A percentile compares a stretch with the other conserved stretches of the same genome.
Conservation (phyloP, 495 filamentous ascomycete species). For the Penicillium coffeae region DNA sequence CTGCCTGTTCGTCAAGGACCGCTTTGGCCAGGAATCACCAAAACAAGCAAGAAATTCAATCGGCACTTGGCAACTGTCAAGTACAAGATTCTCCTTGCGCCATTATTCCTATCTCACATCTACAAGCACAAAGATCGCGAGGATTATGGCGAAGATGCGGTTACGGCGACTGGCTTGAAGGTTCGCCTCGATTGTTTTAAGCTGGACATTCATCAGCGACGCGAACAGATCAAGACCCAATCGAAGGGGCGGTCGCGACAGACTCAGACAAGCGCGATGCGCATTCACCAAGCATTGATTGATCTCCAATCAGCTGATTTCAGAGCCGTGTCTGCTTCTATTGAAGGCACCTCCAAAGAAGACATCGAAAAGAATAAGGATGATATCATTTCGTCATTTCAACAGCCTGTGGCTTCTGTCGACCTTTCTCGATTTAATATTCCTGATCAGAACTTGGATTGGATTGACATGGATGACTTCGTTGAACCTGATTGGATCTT, state of each 20-base stretch:
- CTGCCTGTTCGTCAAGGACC: constrained; percentile 88
- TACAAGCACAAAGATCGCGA: constrained; percentile 98
- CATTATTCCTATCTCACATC: constrained; percentile 90
- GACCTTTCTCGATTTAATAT: constrained; percentile 91
- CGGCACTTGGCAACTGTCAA: constrained; percentile 96
- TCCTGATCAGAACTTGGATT: constrained; percentile 86
- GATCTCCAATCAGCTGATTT: constrained; percentile 92
- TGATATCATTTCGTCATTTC: constrained; percentile 53
- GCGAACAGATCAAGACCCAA: constrained; percentile 82
- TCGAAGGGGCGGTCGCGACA: constrained; percentile 68
- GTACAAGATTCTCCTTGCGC: constrained; percentile 89
- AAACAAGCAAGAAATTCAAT: constrained; percentile 97
- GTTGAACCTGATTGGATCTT: constrained; percentile 96
- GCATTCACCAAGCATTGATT: constrained; percentile 87
- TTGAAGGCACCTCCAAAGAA: constrained; percentile 69
- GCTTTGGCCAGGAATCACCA: constrained; percentile 86
- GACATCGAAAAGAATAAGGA: constrained; percentile 63
- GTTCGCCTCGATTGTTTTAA: constrained; percentile 92
- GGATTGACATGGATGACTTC: constrained; percentile 99
- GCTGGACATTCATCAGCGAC: constrained; percentile 90
- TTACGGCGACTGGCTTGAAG: constrained; percentile 91
- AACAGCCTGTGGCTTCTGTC: constrained; percentile 47
- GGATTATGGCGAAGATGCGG: constrained; percentile 72
- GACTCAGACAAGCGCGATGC: constrained; percentile 82
- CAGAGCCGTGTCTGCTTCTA: constrained; percentile 87